Conservation (phyloP, 805 yeast species). For the Metschnikowia hibisci region DNA sequence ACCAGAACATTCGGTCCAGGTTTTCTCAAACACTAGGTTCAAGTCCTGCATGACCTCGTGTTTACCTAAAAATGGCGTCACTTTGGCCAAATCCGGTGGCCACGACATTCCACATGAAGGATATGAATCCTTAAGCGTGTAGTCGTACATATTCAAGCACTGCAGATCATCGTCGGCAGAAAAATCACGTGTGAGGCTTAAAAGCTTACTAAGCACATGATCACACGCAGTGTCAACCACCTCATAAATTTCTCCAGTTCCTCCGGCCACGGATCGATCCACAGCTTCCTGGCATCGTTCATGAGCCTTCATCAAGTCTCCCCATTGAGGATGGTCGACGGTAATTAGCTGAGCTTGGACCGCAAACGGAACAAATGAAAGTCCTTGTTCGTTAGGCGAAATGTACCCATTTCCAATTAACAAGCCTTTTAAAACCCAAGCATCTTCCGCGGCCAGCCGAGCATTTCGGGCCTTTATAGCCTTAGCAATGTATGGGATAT, state of each 20-base stretch:
- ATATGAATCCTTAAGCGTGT: conserved; percentile 60
- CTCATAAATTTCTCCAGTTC: conserved; percentile 9
- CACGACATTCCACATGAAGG: conserved; percentile 92
- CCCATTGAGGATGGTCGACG: conserved; percentile 36
- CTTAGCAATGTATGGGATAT: conserved; percentile 81
- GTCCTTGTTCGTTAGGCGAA: conserved; percentile 79
- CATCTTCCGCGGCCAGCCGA: conserved; percentile 9
- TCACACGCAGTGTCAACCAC: conserved; percentile 39
- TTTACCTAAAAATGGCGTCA: conserved; percentile 48
- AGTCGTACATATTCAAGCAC: conserved; percentile 85
- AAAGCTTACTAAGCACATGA: conserved; percentile 37
- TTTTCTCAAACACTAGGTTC: conserved; percentile 40
- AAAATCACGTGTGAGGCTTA: conserved; percentile 28
- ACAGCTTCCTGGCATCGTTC: conserved; percentile 59
- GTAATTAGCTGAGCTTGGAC: conserved; percentile 54
- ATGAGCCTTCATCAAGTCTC: conserved; percentile 44
- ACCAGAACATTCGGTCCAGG: conserved; percentile 78
- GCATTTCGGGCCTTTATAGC: conserved; percentile 50
- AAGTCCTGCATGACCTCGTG: conserved; percentile 47
- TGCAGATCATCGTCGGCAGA: conserved; percentile 35
- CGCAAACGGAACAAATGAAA: conserved; percentile 73
- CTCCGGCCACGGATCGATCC: conserved; percentile 20
- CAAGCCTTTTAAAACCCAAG: conserved; percentile 55
- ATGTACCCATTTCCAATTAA: conserved; percentile 94
- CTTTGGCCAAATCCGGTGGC: conserved; percentile 63